phyloP scores from a whole-genome alignment of 495 filamentous ascomycete genomes.

The Annulohypoxylon nitens region DNA sequence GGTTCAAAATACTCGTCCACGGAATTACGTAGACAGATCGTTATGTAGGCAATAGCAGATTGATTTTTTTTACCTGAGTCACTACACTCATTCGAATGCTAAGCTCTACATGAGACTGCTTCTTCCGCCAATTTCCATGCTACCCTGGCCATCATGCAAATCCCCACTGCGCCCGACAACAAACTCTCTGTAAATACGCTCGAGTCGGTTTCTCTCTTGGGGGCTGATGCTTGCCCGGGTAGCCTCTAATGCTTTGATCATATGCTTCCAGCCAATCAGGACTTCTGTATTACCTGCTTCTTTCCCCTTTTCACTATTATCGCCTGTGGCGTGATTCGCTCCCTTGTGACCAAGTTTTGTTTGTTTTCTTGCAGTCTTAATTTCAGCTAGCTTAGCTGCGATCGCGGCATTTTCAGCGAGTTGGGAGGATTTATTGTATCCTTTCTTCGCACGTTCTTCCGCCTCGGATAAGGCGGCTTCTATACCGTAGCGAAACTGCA shows the following conservation, averaged over 20 bases:
- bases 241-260: slow-evolving; percentile 78
- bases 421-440: slow-evolving; percentile 59
- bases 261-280: slow-evolving; percentile 87
- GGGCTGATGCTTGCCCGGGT: slow-evolving; percentile 86
- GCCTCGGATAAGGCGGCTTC: slow-evolving; percentile 62
- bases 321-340: slow-evolving; percentile 46
- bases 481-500: slow-evolving; percentile 85
- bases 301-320: slow-evolving; percentile 53
- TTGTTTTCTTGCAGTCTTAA: slow-evolving; percentile 75
- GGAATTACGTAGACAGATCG: not conserved
- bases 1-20: not conserved
- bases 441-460: slow-evolving; percentile 52
- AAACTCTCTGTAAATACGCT: slow-evolving; percentile 91
- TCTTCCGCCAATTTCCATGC: slow-evolving; percentile 90
- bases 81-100: slow-evolving; percentile 4
- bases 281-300: slow-evolving; percentile 68
- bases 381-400: slow-evolving; percentile 76
- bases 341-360: slow-evolving; percentile 66
- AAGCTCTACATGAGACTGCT: slow-evolving; percentile 85
- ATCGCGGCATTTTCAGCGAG: slow-evolving; percentile 79
- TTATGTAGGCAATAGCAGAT: slow-evolving; percentile 7
- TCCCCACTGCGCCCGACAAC: slow-evolving; percentile 91
- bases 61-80: slow-evolving; percentile 1
- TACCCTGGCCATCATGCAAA: slow-evolving; percentile 90
- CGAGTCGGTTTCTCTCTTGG: slow-evolving; percentile 78